These are phyloP conservation scores for Lunularia cruciata DNA, from an alignment of 225 moss, liverwort and hornwort genomes.

Conservation along the genomic window DNA sequence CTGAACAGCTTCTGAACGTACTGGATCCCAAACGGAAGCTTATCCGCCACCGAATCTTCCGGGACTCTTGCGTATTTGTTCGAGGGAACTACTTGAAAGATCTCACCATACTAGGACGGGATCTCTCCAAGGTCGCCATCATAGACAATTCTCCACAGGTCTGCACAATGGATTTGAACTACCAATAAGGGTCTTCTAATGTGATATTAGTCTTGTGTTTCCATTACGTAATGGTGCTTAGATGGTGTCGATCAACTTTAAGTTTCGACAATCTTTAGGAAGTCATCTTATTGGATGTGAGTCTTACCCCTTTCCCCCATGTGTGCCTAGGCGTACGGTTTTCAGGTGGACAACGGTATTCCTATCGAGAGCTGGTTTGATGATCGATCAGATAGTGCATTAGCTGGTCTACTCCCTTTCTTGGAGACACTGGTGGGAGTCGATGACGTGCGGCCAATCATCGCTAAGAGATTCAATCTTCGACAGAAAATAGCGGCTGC, in stretches of 20 bases:
- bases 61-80: constrained; percentile 51
- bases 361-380: constrained; percentile 55
- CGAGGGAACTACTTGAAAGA: constrained; percentile 50
- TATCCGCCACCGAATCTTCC: constrained; percentile 49
- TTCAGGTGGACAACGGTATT: constrained; percentile 52
- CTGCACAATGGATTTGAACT: no score
- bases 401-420: constrained; percentile 43
- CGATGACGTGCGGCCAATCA: constrained; percentile 49
- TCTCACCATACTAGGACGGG: constrained; percentile 48
- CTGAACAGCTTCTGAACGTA: constrained; percentile 47
- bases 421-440: constrained; percentile 53
- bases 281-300: no score
- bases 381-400: constrained; percentile 40
- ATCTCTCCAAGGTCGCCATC: constrained; percentile 48
- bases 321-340: constrained; percentile 41
- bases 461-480: constrained; percentile 49
- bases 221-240: no score
- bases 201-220: no score
- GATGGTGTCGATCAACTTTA: no score
- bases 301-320: neutral
- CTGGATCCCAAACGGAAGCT: constrained; percentile 50
- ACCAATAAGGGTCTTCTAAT: no score
- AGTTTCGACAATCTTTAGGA: no score
- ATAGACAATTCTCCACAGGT: constrained; percentile 54
- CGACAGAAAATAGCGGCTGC: constrained; percentile 53